A percentile compares a stretch with the other conserved stretches of the same genome.
phyloP scores from a whole-genome alignment of 176 grass and related monocot species.

The Oropetium thomaeum region DNA sequence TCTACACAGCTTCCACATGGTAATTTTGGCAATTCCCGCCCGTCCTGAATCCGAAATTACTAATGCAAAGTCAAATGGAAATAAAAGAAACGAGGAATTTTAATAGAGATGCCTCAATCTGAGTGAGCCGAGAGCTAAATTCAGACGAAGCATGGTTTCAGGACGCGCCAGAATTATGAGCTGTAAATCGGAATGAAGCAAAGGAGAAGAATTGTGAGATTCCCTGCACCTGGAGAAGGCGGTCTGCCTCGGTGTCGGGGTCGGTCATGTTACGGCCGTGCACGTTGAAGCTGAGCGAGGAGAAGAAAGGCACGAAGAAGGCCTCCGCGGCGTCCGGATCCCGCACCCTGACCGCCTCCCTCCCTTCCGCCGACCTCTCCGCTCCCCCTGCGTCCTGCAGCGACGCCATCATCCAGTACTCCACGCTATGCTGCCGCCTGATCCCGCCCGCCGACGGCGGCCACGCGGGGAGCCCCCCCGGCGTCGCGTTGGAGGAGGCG shows the following conservation, averaged over 20 bases:
- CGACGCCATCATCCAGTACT: conserved; percentile 98
- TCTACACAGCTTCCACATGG: not conserved
- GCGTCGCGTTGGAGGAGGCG: not conserved
- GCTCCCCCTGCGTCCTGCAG: conserved; percentile 29
- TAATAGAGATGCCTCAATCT: conserved; percentile 23
- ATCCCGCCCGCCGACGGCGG: conserved; percentile 61
- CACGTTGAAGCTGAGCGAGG: conserved; percentile 93
- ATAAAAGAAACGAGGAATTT: not conserved
- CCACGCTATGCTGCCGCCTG: conserved; percentile 87
- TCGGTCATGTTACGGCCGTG: conserved; percentile 97
- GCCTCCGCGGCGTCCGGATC: conserved; percentile 75
- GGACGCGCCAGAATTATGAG: not conserved
- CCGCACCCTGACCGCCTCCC: conserved; percentile 72
- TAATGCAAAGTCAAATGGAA: not conserved
- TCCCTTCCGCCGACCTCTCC: not conserved
- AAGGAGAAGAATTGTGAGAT: not conserved
- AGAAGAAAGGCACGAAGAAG: conserved; percentile 99
- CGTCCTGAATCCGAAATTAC: not conserved
- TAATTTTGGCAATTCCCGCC: conserved; percentile 16
- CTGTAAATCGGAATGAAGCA: not conserved
- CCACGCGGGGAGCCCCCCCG: conserved; percentile 58
- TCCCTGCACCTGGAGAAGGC: conserved; percentile 65
- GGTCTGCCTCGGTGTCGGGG: conserved; percentile 80
- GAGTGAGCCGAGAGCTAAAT: not conserved
- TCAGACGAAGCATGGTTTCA: not conserved